Evolutionary conservation across 2,329 filamentous ascomycete genomes (phyloP).

Genomic region (Rhexocercosporidium sp.): DNA sequence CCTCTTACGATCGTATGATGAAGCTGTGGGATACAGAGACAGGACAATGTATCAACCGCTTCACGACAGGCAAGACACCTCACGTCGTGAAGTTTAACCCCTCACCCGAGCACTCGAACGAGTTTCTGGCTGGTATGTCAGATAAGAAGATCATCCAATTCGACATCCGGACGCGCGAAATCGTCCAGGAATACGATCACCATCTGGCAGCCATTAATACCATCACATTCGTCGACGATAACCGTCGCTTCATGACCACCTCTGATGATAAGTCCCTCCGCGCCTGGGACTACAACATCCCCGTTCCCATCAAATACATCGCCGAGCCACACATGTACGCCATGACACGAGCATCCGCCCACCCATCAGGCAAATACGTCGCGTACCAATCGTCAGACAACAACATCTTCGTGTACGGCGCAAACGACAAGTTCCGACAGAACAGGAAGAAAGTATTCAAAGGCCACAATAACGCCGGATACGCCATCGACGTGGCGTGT

Average conservation of each 20-base stretch:
- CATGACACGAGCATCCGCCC: slow-evolving; percentile 82
- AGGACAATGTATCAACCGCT: slow-evolving; percentile 84
- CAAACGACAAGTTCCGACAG: slow-evolving; percentile 94
- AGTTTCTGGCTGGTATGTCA: slow-evolving; percentile 95
- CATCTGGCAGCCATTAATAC: slow-evolving; percentile 98
- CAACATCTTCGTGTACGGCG: slow-evolving; percentile 94
- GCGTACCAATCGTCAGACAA: slow-evolving; percentile 95
- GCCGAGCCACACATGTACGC: slow-evolving; percentile 98
- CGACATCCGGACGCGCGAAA: slow-evolving; percentile 78
- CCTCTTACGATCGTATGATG: slow-evolving; percentile 93
- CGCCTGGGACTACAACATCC: slow-evolving; percentile 98
- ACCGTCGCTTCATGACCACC: slow-evolving; percentile 95
- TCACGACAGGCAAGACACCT: slow-evolving; percentile 92
- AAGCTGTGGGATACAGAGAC: slow-evolving; percentile 99
- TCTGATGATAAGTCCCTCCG: slow-evolving; percentile 96
- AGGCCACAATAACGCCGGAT: slow-evolving; percentile 94
- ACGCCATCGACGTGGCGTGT: slow-evolving; percentile 87
- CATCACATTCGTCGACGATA: slow-evolving; percentile 93
- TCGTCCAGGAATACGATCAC: slow-evolving; percentile 98
- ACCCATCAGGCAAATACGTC: slow-evolving; percentile 92
- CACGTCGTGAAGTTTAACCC: slow-evolving; percentile 96
- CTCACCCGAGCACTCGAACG: slow-evolving; percentile 73
- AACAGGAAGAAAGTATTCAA: slow-evolving; percentile 97
- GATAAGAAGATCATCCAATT: slow-evolving; percentile 99
- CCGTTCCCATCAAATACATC: slow-evolving; percentile 97